Base-by-base conservation (phyloP, 2,329 filamentous ascomycete genomes). In the Neurospora crassa region DNA sequence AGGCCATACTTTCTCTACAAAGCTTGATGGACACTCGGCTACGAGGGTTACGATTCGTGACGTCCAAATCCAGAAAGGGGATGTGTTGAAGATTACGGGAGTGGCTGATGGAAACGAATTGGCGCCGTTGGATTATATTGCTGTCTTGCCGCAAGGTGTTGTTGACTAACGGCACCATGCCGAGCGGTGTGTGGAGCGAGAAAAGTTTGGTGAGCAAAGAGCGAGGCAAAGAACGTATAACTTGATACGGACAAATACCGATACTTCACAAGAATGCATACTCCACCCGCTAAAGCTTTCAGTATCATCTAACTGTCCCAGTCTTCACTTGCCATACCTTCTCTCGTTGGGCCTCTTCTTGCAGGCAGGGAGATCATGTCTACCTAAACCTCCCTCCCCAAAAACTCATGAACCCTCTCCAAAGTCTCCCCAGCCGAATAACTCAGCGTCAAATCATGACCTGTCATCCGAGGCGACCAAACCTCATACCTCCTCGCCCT, bases 51-150 rank as follows among this genome's bases (percentile, higher is more conserved):
- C 86, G 0, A 91, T 91, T 73, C 78, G 78, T 12, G 79, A 78
- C 0, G 81, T 91, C 0, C 76, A 81, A 18, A 79, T 90, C 7
- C 75, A 78, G 47, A 83, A 82, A 8, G 88, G 88, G 0, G 85
- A 87, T 74, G 76, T 78, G 70, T 74, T 91, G 70, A 86, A 81
- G 74, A 83, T 91, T 72, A 83, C 87, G 3, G 89, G 89, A 0
- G 81, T 75, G 40, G 84, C 90, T 0, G 82, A 90, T 78, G 89
- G 89, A 0, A 80, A 82, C 37, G 90, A 92, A 80, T 84, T 84
- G 12, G 90, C 90, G 69, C 88, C 90, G 5, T 70, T 92, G 73
- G 90, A 92, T 80, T 92, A 92, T 78, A 79, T 92, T 59, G 84
- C 85, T 4, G 79, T 92, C 68, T 77, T 92, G 71, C 90, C 90